Base-by-base conservation (phyloP, 2,329 filamentous ascomycete genomes). In the Calonectria hongkongensis region DNA sequence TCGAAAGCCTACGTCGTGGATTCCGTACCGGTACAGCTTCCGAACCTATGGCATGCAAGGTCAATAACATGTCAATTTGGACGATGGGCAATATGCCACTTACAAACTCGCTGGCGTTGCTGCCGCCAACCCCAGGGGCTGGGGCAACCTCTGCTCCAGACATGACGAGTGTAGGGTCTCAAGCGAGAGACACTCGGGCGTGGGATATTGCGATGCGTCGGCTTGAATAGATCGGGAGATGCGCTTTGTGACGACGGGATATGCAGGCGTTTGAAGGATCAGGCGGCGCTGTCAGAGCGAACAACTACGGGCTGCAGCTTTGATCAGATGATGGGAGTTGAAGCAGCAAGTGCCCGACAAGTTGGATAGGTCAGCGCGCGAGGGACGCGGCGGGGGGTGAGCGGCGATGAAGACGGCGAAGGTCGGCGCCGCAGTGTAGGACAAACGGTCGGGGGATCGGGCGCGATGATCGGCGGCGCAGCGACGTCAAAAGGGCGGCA, bases 91-190 rank as follows among this genome's bases (percentile, higher is more conserved):
- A 48, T 66, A 21, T n/a, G 27, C 41, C 56, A 94, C 94, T 89
- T 88, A 98, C 95, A 90, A 98, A 98, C 88, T 98, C 95, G 89
- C 95, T 98, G 75, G 95, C 97, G 87, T 95, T 98, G 86, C 94
- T 97, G 82, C 87, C 86, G 74, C 87, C 86, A 77, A 76, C 76
- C 75, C 78, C 81, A 80, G 85, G 79, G 82, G 80, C 76, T 51
- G 81, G 71, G 50, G 79, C 76, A 68, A 78, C 74, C 68, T 85
- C 83, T 62, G 81, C 77, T 66, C 79, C 82, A 70, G 83, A 85
- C 83, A 85, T 85, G 69, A 36, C 67, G 67, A 50, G 71, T 64
- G 48, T 50, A 47, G n/a, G n/a, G 33, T 15, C 30, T 58, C 54
- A 33, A 36, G 51, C 18, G 33, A 21, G 13, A 47, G 33, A 13